Percentiles rank a stretch among this genome's conserved stretches.
Conservation (phyloP, 805 yeast species). For the Yamadazyma sp. region DNA sequence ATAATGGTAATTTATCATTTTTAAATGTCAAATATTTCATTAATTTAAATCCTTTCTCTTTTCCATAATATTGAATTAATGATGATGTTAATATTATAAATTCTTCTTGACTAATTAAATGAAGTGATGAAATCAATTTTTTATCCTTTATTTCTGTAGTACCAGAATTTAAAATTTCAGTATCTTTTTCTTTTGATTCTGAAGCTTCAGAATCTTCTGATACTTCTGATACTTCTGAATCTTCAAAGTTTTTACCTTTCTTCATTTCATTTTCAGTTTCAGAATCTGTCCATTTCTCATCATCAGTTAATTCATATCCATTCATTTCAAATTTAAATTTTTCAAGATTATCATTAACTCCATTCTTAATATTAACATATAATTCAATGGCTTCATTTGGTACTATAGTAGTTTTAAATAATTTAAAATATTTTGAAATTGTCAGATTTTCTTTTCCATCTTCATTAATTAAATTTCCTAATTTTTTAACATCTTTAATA, state of each 20-base stretch:
- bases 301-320: slow-evolving; percentile 34
- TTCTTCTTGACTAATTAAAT: slow-evolving; percentile 32
- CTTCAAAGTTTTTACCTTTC: slow-evolving; percentile 1
- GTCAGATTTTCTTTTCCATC: neutral
- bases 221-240: slow-evolving; percentile 9
- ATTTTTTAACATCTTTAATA: slow-evolving; percentile 10
- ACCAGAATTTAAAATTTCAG: neutral
- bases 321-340: slow-evolving; percentile 18
- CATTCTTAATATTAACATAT: slow-evolving; percentile 16
- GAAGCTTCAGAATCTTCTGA: slow-evolving; percentile 10
- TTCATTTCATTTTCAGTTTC: slow-evolving; percentile 10
- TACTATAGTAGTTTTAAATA: slow-evolving; percentile 24
- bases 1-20: slow-evolving; percentile 15
- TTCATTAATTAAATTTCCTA: slow-evolving; percentile 8
- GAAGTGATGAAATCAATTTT: slow-evolving; percentile 27
- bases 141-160: slow-evolving; percentile 6
- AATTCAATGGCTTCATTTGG: slow-evolving; percentile 19
- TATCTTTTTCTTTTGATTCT: slow-evolving; percentile 1
- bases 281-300: slow-evolving; percentile 15
- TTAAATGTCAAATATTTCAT: slow-evolving; percentile 19
- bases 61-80: slow-evolving; percentile 20
- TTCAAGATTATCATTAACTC: slow-evolving; percentile 18
- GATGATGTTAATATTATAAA: slow-evolving; percentile 29
- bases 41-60: slow-evolving; percentile 17
- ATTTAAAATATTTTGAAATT: slow-evolving; percentile 17